Conservation (phyloP, 1,284 basidiomycete species). For the Trametes polyzona region DNA sequence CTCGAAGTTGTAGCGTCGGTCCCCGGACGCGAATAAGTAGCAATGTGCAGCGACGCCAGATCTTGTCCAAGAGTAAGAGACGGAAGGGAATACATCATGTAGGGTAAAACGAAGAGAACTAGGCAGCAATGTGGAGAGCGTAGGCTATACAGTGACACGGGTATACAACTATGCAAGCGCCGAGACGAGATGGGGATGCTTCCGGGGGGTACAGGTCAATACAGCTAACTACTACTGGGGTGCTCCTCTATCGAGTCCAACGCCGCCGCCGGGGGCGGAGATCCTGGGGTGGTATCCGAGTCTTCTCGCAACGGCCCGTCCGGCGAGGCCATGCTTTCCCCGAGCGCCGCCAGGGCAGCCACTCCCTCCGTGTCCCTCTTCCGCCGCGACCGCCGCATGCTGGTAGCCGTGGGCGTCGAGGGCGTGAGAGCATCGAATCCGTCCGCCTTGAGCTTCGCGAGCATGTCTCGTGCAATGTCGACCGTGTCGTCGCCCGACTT, state of each 20-base stretch:
- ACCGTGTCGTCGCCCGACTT: conserved; percentile 50
- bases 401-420: conserved; percentile 28
- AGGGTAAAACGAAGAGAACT: conserved; percentile 22
- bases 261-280: conserved; percentile 12
- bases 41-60: too few species aligned
- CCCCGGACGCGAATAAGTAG: background rate
- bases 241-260: conserved; percentile 28
- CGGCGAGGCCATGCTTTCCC: conserved; percentile 20
- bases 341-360: conserved; percentile 23
- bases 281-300: conserved; percentile 14
- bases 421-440: conserved; percentile 34
- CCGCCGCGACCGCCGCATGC: conserved; percentile 26
- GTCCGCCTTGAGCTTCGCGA: conserved; percentile 70
- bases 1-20: background rate
- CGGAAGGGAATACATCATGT: conserved; percentile 20
- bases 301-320: conserved; percentile 20
- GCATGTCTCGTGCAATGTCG: conserved; percentile 71
- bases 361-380: conserved; percentile 27
- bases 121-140: conserved; percentile 27
- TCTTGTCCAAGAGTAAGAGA: background rate
- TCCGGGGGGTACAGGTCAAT: conserved; percentile 19
- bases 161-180: conserved; percentile 27
- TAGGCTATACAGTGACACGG: conserved; percentile 28
- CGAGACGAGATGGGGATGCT: conserved; percentile 13
- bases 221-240: conserved; percentile 23